Evolutionary conservation across 176 grass and related monocot species (phyloP), one percentile per base, ranked within the genome.

Genomic region (Zoysia japonica): DNA sequence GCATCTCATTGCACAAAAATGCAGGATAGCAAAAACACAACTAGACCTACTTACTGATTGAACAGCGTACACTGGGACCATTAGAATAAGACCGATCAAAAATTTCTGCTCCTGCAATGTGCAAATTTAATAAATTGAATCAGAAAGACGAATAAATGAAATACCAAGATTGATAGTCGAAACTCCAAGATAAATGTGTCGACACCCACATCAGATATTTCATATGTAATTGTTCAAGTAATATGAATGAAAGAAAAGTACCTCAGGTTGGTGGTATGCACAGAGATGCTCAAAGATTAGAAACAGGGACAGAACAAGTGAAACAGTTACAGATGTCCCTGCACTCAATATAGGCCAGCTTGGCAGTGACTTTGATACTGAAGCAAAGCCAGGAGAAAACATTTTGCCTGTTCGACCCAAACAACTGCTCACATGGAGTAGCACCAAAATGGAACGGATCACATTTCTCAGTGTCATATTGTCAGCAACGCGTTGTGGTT

Each of bases 11-110:
- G 20, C 15, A 72, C 11, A 63, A 12, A 75, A 75, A 84, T 39
- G 36, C 45, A 36, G 40, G 46, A 47, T 65, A 43, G 78, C 15
- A 84, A 63, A 78, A 54, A 52, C 76, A 39, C 5, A 74, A 50
- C 14, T 70, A 44, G 46, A 12, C 69, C 16, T 72, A 92, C 95
- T 85, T 89, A 98, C 95, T 81, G 95, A 98, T 85, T 94, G 89
- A 91, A 94, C 83, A 84, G 88, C 92, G 84, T 94, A 98, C 71
- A 98, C 80, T 78, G 95, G 95, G 89, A 98, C 95, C 95, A 98
- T 98, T 74, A 98, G 67, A 87, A 98, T 92, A 75, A 98, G 95
- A 87, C 95, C 95, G 69, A 94, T 70, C 88, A 98, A 91, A 78
- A 98, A 98, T 53, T 98, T 98, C 71, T 98, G 95, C 71, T 98